These are phyloP conservation scores for Fusarium guadeloupense DNA, from an alignment of 2,329 filamentous ascomycete species.

Conservation along the genomic window DNA sequence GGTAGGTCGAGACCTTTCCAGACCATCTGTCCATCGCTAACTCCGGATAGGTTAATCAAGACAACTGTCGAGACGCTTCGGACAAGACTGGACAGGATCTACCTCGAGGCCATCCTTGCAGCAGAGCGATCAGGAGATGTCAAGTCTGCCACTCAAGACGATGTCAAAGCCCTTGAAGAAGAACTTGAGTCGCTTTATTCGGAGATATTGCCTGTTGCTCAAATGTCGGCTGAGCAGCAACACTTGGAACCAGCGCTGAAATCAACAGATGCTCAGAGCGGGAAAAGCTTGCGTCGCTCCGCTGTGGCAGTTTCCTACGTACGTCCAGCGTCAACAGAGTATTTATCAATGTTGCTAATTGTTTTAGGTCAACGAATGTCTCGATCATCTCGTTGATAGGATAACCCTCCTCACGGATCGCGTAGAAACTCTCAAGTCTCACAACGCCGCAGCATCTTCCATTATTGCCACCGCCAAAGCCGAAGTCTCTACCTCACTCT, in stretches of 20 bases:
- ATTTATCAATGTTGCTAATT: constrained; percentile 27
- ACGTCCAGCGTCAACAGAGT: constrained; percentile 30
- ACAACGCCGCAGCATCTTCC: constrained; percentile 52
- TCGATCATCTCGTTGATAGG: constrained; percentile 61
- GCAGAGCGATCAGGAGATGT: constrained; percentile 44
- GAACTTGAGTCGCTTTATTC: constrained; percentile 75
- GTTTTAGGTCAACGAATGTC: constrained; percentile 59
- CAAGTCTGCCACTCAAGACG: constrained; percentile 46
- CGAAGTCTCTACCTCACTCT: constrained; percentile 51
- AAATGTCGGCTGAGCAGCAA: constrained; percentile 76
- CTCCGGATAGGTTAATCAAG: constrained; percentile 60
- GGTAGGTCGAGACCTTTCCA: constrained; percentile 44
- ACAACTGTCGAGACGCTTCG: constrained; percentile 64
- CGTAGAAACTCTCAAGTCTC: constrained; percentile 56
- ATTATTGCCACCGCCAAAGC: constrained; percentile 55
- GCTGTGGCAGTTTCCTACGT: constrained; percentile 62
- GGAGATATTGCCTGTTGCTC: constrained; percentile 74
- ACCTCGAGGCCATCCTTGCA: constrained; percentile 56
- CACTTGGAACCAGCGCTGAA: constrained; percentile 68
- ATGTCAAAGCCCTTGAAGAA: constrained; percentile 63
- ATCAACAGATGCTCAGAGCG: constrained; percentile 54
- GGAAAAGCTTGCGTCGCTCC: constrained; percentile 56
- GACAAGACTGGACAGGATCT: constrained; percentile 64
- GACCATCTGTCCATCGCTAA: constrained; percentile 6
- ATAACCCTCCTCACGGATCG: constrained; percentile 53